Evolutionary conservation across 2,329 filamentous ascomycete genomes (phyloP), one percentile per base, ranked within the genome.

Genomic region (Bisporella sp.): DNA sequence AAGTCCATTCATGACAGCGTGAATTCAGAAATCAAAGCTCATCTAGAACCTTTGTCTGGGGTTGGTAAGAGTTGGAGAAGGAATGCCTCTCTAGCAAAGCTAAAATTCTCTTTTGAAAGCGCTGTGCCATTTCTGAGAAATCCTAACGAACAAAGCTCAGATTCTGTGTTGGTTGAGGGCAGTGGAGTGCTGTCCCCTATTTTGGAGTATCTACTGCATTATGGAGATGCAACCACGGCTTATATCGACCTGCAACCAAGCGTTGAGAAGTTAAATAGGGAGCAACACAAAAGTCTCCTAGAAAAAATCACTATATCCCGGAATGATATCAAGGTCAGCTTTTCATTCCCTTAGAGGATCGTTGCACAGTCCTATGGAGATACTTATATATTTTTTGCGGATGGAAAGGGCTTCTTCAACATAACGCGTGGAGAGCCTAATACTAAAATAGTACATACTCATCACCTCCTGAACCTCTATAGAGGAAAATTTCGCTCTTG

Each of bases 51-150:
- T 39, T 45, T 45, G 11, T 63, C 58, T 32, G 57, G 59, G 12
- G 55, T 65, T 39, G 64, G 66, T 44, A 67, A 67, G 41, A 64
- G 59, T 29, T 66, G 61, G 58, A 59, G 57, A 51, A 56, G 65
- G 54, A 67, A 66, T 54, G 65, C 64, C 5, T 63, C 61, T 37
- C 49, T 67, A 6, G 63, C 65, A 7, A 54, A 49, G 52, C 54
- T 64, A 4, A 60, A 54, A 13, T 47, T 60, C 31, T 48, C 52
- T 13, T 63, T 64, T 40, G 54, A 57, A 37, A 33, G 30, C 13
- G 35, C 6, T 41, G 40, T 28, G 9, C 11, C 41, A 21, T 21
- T 21, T 21, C 21, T 21, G 21, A 21, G 21, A 21, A 21, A 21
- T 2, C 21, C 21, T 21, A 3, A 21, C 21, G 21, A 21, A 21